A percentile compares a stretch with the other conserved stretches of the same genome.
Conservation (phyloP, 129 eudicot species). For the Tagetes patula region DNA sequence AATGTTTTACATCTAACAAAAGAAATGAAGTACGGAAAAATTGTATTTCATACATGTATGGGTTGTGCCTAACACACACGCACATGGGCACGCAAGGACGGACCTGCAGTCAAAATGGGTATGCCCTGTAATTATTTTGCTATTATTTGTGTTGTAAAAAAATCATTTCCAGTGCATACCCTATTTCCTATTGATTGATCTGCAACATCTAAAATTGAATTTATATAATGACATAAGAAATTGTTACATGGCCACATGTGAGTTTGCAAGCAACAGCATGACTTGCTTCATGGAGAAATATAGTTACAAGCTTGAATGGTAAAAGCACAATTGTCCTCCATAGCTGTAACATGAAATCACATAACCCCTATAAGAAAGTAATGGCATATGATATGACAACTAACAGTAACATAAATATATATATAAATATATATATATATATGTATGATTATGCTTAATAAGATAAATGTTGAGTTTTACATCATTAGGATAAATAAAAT, state of each 20-base stretch:
- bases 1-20: too few relatives aligned
- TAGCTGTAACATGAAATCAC: slow-evolving; percentile 42
- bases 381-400: not conserved
- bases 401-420: not conserved
- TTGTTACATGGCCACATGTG: slow-evolving; percentile 71
- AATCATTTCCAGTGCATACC: not conserved
- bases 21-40: too few relatives aligned
- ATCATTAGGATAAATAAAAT: too few relatives aligned
- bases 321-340: slow-evolving; percentile 61
- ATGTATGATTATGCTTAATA: too few relatives aligned
- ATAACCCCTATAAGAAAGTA: not conserved
- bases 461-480: too few relatives aligned
- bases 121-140: not conserved
- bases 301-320: slow-evolving; percentile 76
- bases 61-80: not conserved
- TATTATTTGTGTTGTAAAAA: not conserved
- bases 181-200: not conserved
- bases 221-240: not conserved
- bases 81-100: too few relatives aligned
- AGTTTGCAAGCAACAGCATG: slow-evolving; percentile 80
- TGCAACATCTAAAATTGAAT: not conserved
- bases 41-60: too few relatives aligned
- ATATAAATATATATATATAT: too few relatives aligned
- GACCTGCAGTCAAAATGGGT: not conserved
- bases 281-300: slow-evolving; percentile 76